Base-by-base conservation (phyloP, 768 basidiomycete genomes). In the Calocera cornea region DNA sequence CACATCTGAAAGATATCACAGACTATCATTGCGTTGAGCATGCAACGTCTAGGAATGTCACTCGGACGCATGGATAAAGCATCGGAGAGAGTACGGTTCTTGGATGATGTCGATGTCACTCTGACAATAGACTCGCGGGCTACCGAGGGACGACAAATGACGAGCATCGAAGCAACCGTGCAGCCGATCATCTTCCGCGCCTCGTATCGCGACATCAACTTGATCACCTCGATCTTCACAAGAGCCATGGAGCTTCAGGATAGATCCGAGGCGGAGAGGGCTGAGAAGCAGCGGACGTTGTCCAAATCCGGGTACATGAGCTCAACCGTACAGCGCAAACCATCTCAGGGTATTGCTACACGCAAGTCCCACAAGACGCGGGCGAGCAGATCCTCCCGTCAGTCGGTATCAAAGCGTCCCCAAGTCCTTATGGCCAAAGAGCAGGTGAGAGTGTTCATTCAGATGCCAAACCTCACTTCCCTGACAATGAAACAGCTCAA, bases 151-250 rank as follows among this genome's bases (percentile, higher is more conserved):
- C 24, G 47, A 3, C 85, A 88, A 70, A 87, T 87, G 79, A 88
- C 88, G 11, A 92, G 81, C 72, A 87, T 97, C 68, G 94, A 97
- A 73, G 74, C 94, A n/a, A 80, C 82, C 19, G 78, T 86, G 29
- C 88, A 90, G 69, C 89, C 94, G 1, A 83, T 99, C 71, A 83
- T 97, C 66, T 88, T 99, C 75, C 84, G 97, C 29, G 92, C 92
- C n/a, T 97, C 95, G 0, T 93, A 94, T 73, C 85, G 92, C 22
- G 97, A 99, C 74, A 91, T 98, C 75, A 85, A 84, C 70, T 83
- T 98, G 70, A 97, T 98, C 70, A 86, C 83, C 54, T 79, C 86
- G 2, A 95, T 95, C 69, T 82, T 90, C 71, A 92, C 92, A 75
- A 92, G 88, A 69, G 97, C 93, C 0, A 77, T 91, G 38, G 87